Evolutionary conservation across 345 rosid species (phyloP).

Genomic region (Rhodamnia rubescens): DNA sequence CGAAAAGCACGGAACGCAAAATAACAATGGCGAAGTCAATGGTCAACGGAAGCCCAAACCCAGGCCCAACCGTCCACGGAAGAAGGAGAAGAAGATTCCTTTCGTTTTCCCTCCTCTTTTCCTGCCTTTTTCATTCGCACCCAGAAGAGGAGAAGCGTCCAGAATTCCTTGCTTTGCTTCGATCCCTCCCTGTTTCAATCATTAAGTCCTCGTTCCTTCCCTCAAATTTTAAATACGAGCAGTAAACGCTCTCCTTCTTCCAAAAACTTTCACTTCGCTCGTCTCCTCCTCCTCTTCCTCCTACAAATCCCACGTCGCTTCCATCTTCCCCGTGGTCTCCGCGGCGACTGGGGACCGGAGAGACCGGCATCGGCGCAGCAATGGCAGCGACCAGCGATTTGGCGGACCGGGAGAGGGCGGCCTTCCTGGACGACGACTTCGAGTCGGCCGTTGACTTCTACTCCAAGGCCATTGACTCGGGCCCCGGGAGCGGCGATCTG

Average conservation of each 20-base stretch:
- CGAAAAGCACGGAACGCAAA: no score
- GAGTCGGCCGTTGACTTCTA: conserved; percentile 41
- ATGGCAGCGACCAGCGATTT: conserved; percentile 15
- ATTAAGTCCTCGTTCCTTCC: background rate
- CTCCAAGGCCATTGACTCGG: conserved; percentile 46
- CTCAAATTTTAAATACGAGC: background rate
- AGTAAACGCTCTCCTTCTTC: background rate
- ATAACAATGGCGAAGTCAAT: background rate
- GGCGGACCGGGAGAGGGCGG: conserved; percentile 44
- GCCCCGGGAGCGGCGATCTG: conserved; percentile 40
- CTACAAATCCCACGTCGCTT: rapidly evolving
- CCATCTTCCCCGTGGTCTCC: background rate
- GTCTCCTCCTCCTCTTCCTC: rapidly evolving
- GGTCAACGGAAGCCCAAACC: background rate
- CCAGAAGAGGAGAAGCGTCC: background rate
- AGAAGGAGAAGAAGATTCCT: background rate
- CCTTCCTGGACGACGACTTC: conserved; percentile 57
- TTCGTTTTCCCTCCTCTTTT: background rate
- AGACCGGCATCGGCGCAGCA: background rate
- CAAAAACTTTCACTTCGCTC: background rate
- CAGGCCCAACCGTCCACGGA: background rate
- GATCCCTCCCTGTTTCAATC: background rate
- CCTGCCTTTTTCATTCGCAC: background rate
- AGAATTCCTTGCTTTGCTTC: background rate
- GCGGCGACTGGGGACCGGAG: background rate